These are phyloP conservation scores for Bimuria novae-zelandiae DNA, from an alignment of 2,329 filamentous ascomycete species.

Conservation along the genomic window DNA sequence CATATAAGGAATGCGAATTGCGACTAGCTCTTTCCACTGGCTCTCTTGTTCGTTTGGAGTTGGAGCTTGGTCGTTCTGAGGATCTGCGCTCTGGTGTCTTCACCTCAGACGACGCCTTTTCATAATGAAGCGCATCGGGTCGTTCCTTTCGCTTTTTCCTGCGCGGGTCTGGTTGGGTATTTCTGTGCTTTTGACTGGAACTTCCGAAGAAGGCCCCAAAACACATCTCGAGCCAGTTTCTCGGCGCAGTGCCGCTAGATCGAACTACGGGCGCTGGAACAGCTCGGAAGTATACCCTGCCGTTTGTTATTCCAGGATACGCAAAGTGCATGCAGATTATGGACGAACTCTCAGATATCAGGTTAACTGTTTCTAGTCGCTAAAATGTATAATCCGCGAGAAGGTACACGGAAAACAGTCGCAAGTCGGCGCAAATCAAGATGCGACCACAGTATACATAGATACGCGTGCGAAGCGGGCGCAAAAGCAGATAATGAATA, in stretches of 20 bases:
- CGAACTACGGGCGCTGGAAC: constrained; percentile 11
- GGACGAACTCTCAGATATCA: background rate
- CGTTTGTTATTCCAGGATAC: too few relatives aligned
- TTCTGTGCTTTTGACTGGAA: constrained; percentile 38
- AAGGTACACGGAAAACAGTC: too few relatives aligned
- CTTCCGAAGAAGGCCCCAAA: constrained; percentile 42
- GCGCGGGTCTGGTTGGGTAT: constrained; percentile 28
- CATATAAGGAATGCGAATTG: constrained; percentile 21
- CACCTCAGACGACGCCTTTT: constrained; percentile 28
- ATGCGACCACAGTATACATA: too few relatives aligned
- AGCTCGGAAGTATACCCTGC: background rate
- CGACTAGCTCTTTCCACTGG: constrained; percentile 28
- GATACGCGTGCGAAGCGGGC: too few relatives aligned
- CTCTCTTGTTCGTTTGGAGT: constrained; percentile 32
- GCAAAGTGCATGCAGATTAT: too few relatives aligned
- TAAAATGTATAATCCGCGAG: too few relatives aligned
- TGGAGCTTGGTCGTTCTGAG: constrained; percentile 29
- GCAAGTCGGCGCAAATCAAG: too few relatives aligned
- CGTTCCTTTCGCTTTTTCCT: constrained; percentile 38
- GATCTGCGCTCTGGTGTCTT: constrained; percentile 37
- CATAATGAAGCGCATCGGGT: constrained; percentile 26
- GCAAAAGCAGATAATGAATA: too few relatives aligned
- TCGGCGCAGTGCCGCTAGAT: constrained; percentile 34
- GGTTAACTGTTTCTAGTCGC: too few relatives aligned
- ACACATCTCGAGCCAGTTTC: constrained; percentile 40